Base-by-base conservation (phyloP, 2,329 filamentous ascomycete genomes). In the Amylocarpus encephaloides region DNA sequence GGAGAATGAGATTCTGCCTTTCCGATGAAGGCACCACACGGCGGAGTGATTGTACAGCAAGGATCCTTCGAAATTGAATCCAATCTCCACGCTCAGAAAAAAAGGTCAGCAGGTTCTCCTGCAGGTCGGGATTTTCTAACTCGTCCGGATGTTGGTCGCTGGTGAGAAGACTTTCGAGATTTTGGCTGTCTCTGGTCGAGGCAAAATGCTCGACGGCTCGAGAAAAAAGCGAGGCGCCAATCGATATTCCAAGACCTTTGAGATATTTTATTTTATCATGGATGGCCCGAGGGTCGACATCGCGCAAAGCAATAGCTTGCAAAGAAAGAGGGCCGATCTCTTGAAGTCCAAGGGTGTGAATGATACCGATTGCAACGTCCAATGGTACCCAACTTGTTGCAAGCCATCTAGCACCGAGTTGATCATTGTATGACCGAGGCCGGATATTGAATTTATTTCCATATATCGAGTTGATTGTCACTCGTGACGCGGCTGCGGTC, bases 331-430 rank as follows among this genome's bases (percentile, higher is more conserved):
- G 85, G 0, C 90, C 90, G 54, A 95, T 84, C 33, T 74, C 71
- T 43, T 80, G 74, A 5, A 94, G 72, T 2, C 86, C 86, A 46
- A 95, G 78, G 60, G 86, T 80, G 49, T 78, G 74, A 15, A 93
- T 71, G 6, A 86, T 76, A 32, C 78, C 78, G 48, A 94, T 80
- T 22, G 88, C 80, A 57, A 85, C 78, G 49, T 91, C 82, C 9
- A 90, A 72, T 1, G 83, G 79, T 18, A 93, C 76, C 66, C 87
- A 86, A 50, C 75, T 83, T 1, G 83, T 86, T 9, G 90, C 90
- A 64, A 95, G 91, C 71, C 89, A 82, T 55, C 83, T 79, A n/a
- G 90, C 86, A 15, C 86, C 85, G 29, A 94, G 76, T 0, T 73
- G 69, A 65, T 93, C 88, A 61, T 79, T 84, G 55, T 82, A 78